Base-by-base conservation (phyloP, 2,329 filamentous ascomycete species). In the Rhinocladiella mackenziei region DNA sequence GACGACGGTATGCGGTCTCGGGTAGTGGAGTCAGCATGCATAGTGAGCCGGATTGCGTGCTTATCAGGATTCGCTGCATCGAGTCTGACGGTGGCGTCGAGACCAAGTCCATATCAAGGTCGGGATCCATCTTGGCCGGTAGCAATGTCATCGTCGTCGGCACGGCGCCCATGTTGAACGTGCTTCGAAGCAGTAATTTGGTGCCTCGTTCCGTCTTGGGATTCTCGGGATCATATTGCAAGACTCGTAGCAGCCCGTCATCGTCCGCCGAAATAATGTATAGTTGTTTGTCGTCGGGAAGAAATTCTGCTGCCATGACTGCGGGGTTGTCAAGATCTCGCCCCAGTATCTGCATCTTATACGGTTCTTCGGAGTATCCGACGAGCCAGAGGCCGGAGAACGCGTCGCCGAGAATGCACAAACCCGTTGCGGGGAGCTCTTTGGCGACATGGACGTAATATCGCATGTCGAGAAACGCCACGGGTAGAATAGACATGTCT, bases 391-490 rank as follows among this genome's bases (percentile, higher is more conserved):
- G 74, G 0, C 92, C 92, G 68, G 95, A 95, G 62, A 92, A 81
- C 0, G 85, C 86, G 67, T 98, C 92, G 0, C 86, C 86, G 68
- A 96, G 81, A 8, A 95, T 74, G 59, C 86, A 89, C 62, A 98
- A 74, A 0, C 91, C 89, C 0, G 88, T 94, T 1, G 84, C 81
- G 3, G 81, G 81, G 13, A 98, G 74, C 58, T 88, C 86, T 60
- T 89, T 92, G 41, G 88, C 77, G n/a, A 84, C 80, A 2, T 82
- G 86, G 9, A 95, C 87, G 59, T 95, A 92, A 65, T 86, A 94
- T 67, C 87, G 92, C 81, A 96, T 94, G 60, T 98, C 92, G 75
- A 98, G 85, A 61, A 98, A 98, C 0, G 92, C 92, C 3, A 98
- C 91, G 0, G 92, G 92, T 1, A 97, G 73, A 39, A 97, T 76